A percentile compares a stretch with the other conserved stretches of the same genome.
Evolutionary conservation across 176 grass and related monocot species (phyloP).

Genomic region (Hsuehochloa calcarea): DNA sequence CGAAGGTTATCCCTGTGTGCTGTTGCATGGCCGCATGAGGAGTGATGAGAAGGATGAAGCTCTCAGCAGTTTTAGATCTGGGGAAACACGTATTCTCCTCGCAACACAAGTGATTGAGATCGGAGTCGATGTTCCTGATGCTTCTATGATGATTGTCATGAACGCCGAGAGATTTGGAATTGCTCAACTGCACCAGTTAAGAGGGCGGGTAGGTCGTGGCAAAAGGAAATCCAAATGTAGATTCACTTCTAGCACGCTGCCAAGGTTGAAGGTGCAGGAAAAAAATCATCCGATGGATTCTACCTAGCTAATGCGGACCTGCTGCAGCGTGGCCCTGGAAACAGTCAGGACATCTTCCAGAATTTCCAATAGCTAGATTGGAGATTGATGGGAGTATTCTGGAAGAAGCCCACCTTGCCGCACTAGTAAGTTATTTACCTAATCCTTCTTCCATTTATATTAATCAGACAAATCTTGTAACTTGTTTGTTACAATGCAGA

Average conservation of each 20-base stretch:
- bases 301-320: slow-evolving; percentile 84
- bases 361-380: slow-evolving; percentile 93
- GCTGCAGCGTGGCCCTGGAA: slow-evolving; percentile 79
- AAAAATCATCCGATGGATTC: slow-evolving; percentile 84
- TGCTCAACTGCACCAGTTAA: slow-evolving; percentile 87
- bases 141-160: slow-evolving; percentile 94
- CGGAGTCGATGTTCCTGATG: slow-evolving; percentile 88
- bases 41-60: slow-evolving; percentile 67
- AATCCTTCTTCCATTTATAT: background rate
- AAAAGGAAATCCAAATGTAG: slow-evolving; percentile 77
- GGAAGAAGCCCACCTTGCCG: slow-evolving; percentile 78
- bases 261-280: slow-evolving; percentile 75
- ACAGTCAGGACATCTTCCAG: slow-evolving; percentile 92
- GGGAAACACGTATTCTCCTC: slow-evolving; percentile 67
- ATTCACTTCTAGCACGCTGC: slow-evolving; percentile 47
- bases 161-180: slow-evolving; percentile 94
- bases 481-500: slow-evolving; percentile 48
- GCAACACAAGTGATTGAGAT: slow-evolving; percentile 93
- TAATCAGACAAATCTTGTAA: slow-evolving; percentile 6
- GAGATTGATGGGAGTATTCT: slow-evolving; percentile 89
- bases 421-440: slow-evolving; percentile 49
- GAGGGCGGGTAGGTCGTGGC: slow-evolving; percentile 81
- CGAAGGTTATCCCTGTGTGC: slow-evolving; percentile 64
- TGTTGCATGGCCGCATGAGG: slow-evolving; percentile 87
- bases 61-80: slow-evolving; percentile 76